Evolutionary conservation across 495 filamentous ascomycete species (phyloP), one percentile per base, ranked within the genome.

Genomic region (Penicillium soppii): DNA sequence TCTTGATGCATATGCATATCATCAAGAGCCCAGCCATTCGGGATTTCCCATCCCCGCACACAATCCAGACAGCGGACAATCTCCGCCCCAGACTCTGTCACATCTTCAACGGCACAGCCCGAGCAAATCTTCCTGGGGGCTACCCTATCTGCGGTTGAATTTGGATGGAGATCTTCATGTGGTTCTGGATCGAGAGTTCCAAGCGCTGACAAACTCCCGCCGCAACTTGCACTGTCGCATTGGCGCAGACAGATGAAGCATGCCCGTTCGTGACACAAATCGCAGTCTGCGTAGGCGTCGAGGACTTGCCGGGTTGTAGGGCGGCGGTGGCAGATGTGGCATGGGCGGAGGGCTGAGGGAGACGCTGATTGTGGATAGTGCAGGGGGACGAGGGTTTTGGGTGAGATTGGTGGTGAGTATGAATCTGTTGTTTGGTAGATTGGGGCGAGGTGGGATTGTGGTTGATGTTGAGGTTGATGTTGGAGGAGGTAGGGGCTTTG

Each of bases 201-300:
- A n/a, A n/a, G n/a, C n/a, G n/a, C 10, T 7, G 35, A 1, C 0
- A 27, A 23, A 19, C 22, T 47, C 1, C 59, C 57, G n/a, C 48
- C 38, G 48, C 72, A 76, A 33, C 58, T 41, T 15, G 46, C 13
- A 7, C 63, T 61, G 46, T 74, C 67, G 51, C 78, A 82, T 43
- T 76, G 68, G 32, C 78, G 66, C 15, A 82, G 65, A 62, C 77
- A 82, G 38, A 82, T 73, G 48, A 72, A 80, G 53, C 78, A 82
- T 13, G 74, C 72, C 26, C 78, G 62, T 29, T 74, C 47, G 13
- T 61, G 65, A 47, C 78, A 82, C 5, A 75, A 50, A 50, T 76
- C 71, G 54, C 77, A 82, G 44, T 80, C 69, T 19, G 76, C 68
- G 56, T 74, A 80, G 1, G 74, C 69, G 45, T 80, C 74, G 2